These are phyloP conservation scores for Acephala macrosclerotiorum DNA, from an alignment of 2,329 filamentous ascomycete genomes.

Conservation along the genomic window DNA sequence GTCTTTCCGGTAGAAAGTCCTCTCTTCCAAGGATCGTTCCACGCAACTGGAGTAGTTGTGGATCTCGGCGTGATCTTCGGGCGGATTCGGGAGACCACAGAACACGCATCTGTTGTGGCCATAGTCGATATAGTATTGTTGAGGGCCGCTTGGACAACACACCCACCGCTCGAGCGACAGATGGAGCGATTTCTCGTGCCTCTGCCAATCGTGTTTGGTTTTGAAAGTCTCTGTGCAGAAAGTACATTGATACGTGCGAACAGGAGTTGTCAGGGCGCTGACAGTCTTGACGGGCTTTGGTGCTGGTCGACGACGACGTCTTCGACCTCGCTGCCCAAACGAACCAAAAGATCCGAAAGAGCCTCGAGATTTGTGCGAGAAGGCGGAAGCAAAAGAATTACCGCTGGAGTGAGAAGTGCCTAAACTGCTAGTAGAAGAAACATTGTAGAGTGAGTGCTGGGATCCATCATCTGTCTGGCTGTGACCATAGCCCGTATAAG, in stretches of 20 bases:
- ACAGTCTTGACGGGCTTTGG: slow-evolving; percentile 51
- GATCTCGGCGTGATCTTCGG: slow-evolving; percentile 61
- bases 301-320: slow-evolving; percentile 41
- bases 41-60: slow-evolving; percentile 71
- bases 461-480: slow-evolving; percentile 64
- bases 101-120: slow-evolving; percentile 65
- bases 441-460: slow-evolving; percentile 62
- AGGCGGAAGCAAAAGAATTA: slow-evolving; percentile 64
- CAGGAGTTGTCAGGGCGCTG: slow-evolving; percentile 51
- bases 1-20: slow-evolving; percentile 72
- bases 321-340: slow-evolving; percentile 39
- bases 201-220: slow-evolving; percentile 74
- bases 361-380: slow-evolving; percentile 63
- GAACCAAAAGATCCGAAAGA: slow-evolving; percentile 52
- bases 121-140: slow-evolving; percentile 64
- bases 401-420: slow-evolving; percentile 59
- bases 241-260: slow-evolving; percentile 64
- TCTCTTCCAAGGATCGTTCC: slow-evolving; percentile 67
- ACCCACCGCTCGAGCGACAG: slow-evolving; percentile 72
- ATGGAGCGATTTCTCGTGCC: slow-evolving; percentile 74
- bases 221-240: slow-evolving; percentile 74
- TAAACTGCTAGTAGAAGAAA: slow-evolving; percentile 66
- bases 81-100: slow-evolving; percentile 62
- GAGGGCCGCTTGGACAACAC: slow-evolving; percentile 65
- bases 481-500: slow-evolving; percentile 59